phyloP scores from a whole-genome alignment of 1,139 yeast species.

The Suhomyces guaymorum region DNA sequence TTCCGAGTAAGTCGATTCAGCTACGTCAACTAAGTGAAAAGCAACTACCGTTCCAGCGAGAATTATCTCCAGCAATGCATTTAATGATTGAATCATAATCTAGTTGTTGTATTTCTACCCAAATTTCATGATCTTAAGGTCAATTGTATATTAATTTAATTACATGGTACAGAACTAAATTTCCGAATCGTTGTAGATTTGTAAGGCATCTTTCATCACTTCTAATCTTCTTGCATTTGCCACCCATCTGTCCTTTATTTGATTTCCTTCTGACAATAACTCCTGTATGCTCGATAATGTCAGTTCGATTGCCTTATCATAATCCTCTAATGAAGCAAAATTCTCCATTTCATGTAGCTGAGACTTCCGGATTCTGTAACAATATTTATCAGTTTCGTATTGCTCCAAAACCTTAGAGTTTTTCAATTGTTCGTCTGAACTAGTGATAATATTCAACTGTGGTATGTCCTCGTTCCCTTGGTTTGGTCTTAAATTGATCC shows the following conservation, averaged over 20 bases:
- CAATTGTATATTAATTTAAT: slow-evolving; percentile 8
- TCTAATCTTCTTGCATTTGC: slow-evolving; percentile 36
- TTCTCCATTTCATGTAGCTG: slow-evolving; percentile 10
- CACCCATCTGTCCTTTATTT: slow-evolving; percentile 38
- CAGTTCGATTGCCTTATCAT: slow-evolving; percentile 32
- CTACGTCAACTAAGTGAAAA: no score
- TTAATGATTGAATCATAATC: neutral
- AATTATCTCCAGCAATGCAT: no score
- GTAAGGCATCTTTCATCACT: slow-evolving; percentile 24
- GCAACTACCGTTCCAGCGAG: no score
- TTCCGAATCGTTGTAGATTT: slow-evolving; percentile 14
- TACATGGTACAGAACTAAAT: slow-evolving; percentile 1
- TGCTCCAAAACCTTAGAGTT: slow-evolving; percentile 25
- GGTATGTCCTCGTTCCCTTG: slow-evolving; percentile 3
- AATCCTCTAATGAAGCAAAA: slow-evolving; percentile 27
- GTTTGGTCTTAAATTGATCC: slow-evolving; percentile 11
- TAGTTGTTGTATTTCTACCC: neutral
- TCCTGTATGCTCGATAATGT: slow-evolving; percentile 29
- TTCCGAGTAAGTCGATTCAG: slow-evolving; percentile 22
- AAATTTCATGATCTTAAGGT: slow-evolving; percentile 2
- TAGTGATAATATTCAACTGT: slow-evolving; percentile 13
- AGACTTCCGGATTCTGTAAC: slow-evolving; percentile 14
- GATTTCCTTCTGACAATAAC: slow-evolving; percentile 32
- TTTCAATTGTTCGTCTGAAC: slow-evolving; percentile 29
- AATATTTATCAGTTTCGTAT: slow-evolving; percentile 26